These are phyloP conservation scores for Cucurbitaria berberidis DNA, from an alignment of 2,329 filamentous ascomycete species.

Conservation along the genomic window DNA sequence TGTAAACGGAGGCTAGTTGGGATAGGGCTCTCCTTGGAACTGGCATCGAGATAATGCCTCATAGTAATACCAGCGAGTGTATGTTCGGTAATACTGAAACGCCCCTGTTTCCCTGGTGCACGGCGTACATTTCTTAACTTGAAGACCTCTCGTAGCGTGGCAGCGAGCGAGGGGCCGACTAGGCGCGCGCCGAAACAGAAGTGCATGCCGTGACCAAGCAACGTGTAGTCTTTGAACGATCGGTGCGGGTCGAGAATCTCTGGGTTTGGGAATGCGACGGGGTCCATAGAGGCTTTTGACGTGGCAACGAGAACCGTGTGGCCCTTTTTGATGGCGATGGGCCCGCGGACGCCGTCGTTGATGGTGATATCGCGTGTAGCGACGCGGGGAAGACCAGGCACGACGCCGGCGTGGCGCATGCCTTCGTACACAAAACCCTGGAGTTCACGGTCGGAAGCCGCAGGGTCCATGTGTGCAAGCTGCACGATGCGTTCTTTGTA, in stretches of 20 bases:
- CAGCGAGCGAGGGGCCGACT: slow-evolving; percentile 35
- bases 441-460: slow-evolving; percentile 63
- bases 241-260: slow-evolving; percentile 48
- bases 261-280: slow-evolving; percentile 39
- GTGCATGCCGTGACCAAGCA: slow-evolving; percentile 42
- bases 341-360: slow-evolving; percentile 57
- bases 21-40: slow-evolving; percentile 54
- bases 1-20: slow-evolving; percentile 34
- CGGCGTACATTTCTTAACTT: slow-evolving; percentile 42
- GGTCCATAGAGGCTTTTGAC: slow-evolving; percentile 48
- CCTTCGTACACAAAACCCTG: slow-evolving; percentile 62
- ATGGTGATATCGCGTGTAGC: slow-evolving; percentile 55
- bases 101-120: slow-evolving; percentile 39
- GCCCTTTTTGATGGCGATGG: slow-evolving; percentile 52
- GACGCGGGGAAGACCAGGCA: slow-evolving; percentile 60
- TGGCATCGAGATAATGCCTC: slow-evolving; percentile 57
- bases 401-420: slow-evolving; percentile 60
- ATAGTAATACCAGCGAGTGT: slow-evolving; percentile 57
- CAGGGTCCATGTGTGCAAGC: slow-evolving; percentile 54
- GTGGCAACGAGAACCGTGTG: slow-evolving; percentile 49
- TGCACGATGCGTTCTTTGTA: slow-evolving; percentile 60
- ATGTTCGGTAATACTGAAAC: slow-evolving; percentile 53
- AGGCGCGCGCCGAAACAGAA: slow-evolving; percentile 43
- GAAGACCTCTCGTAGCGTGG: slow-evolving; percentile 43
- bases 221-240: slow-evolving; percentile 38